Evolutionary conservation across 208 protist genomes (phyloP), one percentile per base, ranked within the genome.

Genomic region (Leptomonas seymouri): DNA sequence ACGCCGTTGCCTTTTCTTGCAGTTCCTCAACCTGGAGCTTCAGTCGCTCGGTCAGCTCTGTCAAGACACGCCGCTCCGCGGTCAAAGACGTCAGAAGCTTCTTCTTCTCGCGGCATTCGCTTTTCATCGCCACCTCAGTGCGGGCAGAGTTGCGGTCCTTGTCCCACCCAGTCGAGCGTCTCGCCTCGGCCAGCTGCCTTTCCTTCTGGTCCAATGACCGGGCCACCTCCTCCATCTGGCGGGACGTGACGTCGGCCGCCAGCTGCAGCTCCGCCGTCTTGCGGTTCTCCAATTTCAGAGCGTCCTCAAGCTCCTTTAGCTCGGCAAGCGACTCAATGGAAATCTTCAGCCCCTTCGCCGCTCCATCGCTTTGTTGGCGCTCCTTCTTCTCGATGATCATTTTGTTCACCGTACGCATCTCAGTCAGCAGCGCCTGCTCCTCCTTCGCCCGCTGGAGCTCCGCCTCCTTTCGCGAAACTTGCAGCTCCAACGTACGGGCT

Each of bases 361-460:
- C 28, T 5, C 57, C 54, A 42, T 81, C 63, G 39, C 59, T 65
- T 45, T 55, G 60, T 59, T 81, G 76, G 36, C 76, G 54, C 67
- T 78, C 59, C 55, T 81, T 76, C 67, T 95, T 93, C n/a, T 71
- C 70, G 42, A 93, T 64, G 12, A 88, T 88, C 62, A 96, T 84
- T 67, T 91, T 80, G 69, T 96, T 93, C 68, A 93, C 74, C 0
- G 81, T 82, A 20, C 78, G 78, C 51, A 96, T 82, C 66, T 96
- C 86, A 54, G 84, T 85, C 20, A 91, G 72, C 51, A 96, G 74
- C 28, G 70, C 62, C 73, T 91, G 86, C 74, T 96, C 90, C 66
- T 96, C 90, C 70, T 78, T 81, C 20, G 85, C 86, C 53, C 85
- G 87, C 34, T 83, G 84, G 20, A 96, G 82, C 57, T 96, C 86